Evolutionary conservation across 2,329 filamentous ascomycete genomes (phyloP), one percentile per base, ranked within the genome.

Genomic region (Fusarium tuaranense): DNA sequence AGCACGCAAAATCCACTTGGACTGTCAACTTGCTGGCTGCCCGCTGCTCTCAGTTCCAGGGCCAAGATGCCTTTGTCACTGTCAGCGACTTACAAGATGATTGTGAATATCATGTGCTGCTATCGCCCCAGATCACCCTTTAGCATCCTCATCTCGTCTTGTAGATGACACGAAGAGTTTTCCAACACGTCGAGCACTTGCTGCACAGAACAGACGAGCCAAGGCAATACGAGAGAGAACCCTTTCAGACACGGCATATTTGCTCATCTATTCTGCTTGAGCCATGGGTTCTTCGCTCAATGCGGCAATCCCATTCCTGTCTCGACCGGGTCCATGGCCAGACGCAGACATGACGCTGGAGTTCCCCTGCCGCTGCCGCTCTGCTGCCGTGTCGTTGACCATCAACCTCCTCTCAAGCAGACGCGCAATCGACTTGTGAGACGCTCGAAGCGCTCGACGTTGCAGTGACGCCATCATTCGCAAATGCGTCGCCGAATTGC

Each of bases 381-480:
- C 65, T 58, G 22, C 30, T 61, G 30, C 30, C 59, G 65, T 48
- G 48, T 67, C 20, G 41, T 66, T 25, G 51, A 65, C 32, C 25
- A 46, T 59, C 46, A 63, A 69, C 22, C 22, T 72, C 53, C 27
- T 18, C 30, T 46, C 41, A 64, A 64, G 53, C 55, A 74, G 63
- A 67, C 69, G 44, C 69, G 72, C 69, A 73, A 68, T 70, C 63
- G 58, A 36, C 51, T 68, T 66, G 73, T 75, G 67, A 74, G 68
- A 74, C 70, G 63, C 73, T 73, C 60, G 70, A 78, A 74, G 70
- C 72, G 69, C 67, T 65, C 57, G 39, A 62, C 60, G 68, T 67
- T 38, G 59, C 67, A 75, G 76, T 78, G 76, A 78, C 75, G 76
- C 75, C 75, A 78, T 78, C 32, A 65, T 68, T 73, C 64, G 73